Evolutionary conservation across 164 flowering plant species (phyloP).

Genomic region (Annona cherimola): DNA sequence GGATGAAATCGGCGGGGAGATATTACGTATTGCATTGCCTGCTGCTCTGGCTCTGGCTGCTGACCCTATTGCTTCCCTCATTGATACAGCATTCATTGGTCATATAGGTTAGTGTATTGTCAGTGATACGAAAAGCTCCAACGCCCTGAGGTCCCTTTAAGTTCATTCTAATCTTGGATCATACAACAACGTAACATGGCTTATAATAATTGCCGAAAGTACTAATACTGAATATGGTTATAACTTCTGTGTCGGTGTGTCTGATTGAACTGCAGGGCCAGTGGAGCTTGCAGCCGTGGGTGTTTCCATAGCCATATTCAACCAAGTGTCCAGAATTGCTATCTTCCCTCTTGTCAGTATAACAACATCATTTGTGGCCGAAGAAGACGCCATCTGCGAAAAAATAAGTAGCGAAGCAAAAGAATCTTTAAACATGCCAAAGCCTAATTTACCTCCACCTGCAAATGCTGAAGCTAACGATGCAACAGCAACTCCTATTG

Average conservation of each 20-base stretch:
- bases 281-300: conserved; percentile 71
- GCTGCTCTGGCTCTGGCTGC: conserved; percentile 84
- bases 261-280: conserved; percentile 35
- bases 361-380: conserved; percentile 69
- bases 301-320: conserved; percentile 53
- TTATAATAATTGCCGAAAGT: too few relatives aligned
- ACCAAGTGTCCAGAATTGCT: conserved; percentile 51
- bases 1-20: conserved; percentile 71
- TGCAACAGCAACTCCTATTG: too few relatives aligned
- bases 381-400: conserved; percentile 38
- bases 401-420: conserved; percentile 5
- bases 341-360: conserved; percentile 63
- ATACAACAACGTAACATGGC: too few relatives aligned
- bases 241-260: too few relatives aligned
- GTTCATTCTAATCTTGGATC: too few relatives aligned
- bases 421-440: conserved; percentile 14
- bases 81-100: conserved; percentile 87
- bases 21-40: conserved; percentile 64
- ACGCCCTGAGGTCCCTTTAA: too few relatives aligned
- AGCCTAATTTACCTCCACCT: not conserved
- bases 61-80: conserved; percentile 81
- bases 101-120: conserved; percentile 47
- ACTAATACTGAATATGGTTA: too few relatives aligned
- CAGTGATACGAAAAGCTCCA: too few relatives aligned
- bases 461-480: conserved; percentile 26